Percentiles rank a stretch among this genome's conserved stretches.
These are phyloP conservation scores for Pelagophyceae sp. DNA, from an alignment of 352 stramenopile genomes.

Conservation along the genomic window DNA sequence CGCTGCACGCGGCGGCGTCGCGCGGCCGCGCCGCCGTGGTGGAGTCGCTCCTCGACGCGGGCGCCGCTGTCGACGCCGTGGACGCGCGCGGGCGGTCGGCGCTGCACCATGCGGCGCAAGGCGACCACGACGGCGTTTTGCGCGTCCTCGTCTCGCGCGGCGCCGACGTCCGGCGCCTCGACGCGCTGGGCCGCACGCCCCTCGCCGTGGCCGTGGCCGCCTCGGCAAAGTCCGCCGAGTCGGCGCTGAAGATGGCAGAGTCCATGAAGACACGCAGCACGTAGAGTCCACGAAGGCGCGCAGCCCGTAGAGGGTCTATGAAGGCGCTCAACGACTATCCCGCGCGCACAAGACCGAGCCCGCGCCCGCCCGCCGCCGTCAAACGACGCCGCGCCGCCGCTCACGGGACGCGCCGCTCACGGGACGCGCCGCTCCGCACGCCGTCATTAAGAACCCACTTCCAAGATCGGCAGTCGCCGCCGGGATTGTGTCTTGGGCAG, in stretches of 20 bases:
- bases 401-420: too few species aligned
- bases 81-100: constrained; percentile 8
- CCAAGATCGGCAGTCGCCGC: too few species aligned
- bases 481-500: too few species aligned
- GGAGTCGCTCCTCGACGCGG: not conserved
- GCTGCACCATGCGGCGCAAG: constrained; percentile 6
- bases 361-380: too few species aligned
- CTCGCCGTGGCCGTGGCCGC: not conserved
- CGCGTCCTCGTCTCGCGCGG: not conserved
- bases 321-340: too few species aligned
- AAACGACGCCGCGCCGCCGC: too few species aligned
- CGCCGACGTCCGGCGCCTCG: not conserved
- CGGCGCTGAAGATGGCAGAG: not conserved
- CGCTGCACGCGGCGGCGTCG: constrained; percentile 16
- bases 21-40: not conserved
- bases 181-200: not conserved
- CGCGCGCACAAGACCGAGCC: too few species aligned
- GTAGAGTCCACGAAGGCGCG: not conserved
- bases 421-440: too few species aligned
- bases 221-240: not conserved
- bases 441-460: too few species aligned
- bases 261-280: constrained; percentile 5
- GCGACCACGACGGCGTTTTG: constrained; percentile 14
- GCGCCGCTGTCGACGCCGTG: constrained; percentile 11
- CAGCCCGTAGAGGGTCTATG: too few species aligned